Base-by-base conservation (phyloP, 495 filamentous ascomycete species). In the Aspergillus baeticus region DNA sequence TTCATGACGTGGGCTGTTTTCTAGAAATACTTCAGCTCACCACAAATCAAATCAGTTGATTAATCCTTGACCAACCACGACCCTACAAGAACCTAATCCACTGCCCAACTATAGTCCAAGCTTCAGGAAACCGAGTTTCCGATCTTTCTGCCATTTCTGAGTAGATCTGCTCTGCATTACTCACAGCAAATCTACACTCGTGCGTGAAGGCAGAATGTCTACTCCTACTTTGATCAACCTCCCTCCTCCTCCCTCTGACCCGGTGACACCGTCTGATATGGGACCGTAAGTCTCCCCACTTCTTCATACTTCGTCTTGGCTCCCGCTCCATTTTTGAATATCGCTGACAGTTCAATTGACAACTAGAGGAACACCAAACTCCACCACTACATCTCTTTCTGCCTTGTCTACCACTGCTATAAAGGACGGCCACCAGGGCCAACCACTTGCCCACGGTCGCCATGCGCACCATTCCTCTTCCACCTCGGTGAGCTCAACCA, bases 351-450 rank as follows among this genome's bases (percentile, higher is more conserved):
- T 62, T 49, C 13, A 29, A 4, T 29, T 3, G 8, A 3, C 3
- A 29, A 20, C 5, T 62, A 96, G 91, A 54, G 92, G 92, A 59
- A 96, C 92, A n/a, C 92, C 92, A 3, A 95, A 91, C 58, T 92
- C 88, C 51, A 85, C 87, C 22, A 92, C 88, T 6, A 93, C 90
- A 10, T 90, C 90, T 21, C 83, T 96, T 56, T 94, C 89, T 17
- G 86, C 88, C 11, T 80, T 96, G 31, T 93, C 89, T 17, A 96
- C 92, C 23, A 92, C 90, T 6, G 92, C 92, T 44, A 94, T 94
- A 77, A 96, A 95, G 73, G 92, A 96, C 62, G 92, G 92, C 55
- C 90, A 95, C 60, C 87, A 88, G 55, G 92, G 92, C 64, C 83
- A 89, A 55, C 74, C 71, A 13, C 71, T 75, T 45, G 70, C 76